Conservation (phyloP, 192 early-diverging fungal genomes). For the Podochytrium sp. region DNA sequence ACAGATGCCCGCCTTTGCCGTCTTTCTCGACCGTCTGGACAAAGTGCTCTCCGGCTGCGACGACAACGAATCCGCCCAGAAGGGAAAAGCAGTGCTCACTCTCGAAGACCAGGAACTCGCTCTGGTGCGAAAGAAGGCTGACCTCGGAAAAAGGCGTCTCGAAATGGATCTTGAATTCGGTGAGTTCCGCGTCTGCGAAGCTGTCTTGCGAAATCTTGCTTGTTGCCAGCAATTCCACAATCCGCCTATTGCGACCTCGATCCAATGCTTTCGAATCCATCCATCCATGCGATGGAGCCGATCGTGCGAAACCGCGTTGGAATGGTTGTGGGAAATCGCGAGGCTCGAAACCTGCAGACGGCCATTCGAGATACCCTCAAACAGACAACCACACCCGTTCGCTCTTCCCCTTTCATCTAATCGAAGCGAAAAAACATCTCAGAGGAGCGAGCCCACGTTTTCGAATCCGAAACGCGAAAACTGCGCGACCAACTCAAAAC, state of each 20-base stretch:
- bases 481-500: conserved; percentile 6
- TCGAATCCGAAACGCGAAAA: conserved; percentile 29
- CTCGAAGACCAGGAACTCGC: neutral
- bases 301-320: too few species aligned
- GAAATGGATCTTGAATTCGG: neutral
- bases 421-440: too few species aligned
- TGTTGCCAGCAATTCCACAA: too few species aligned
- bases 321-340: too few species aligned
- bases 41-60: neutral
- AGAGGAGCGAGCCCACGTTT: conserved; percentile 31
- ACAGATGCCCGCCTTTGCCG: neutral
- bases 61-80: neutral
- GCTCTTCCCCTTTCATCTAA: too few species aligned
- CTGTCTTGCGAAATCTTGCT: neutral
- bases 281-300: too few species aligned
- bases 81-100: neutral
- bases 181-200: neutral
- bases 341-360: too few species aligned
- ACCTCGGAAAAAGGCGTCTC: neutral
- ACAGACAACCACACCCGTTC: too few species aligned
- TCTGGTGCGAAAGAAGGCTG: neutral
- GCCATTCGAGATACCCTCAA: too few species aligned
- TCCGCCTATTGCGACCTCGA: too few species aligned
- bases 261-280: too few species aligned
- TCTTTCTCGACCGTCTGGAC: conserved; percentile 1